Percentiles rank a stretch among this genome's conserved stretches.
Evolutionary conservation across 2,329 filamentous ascomycete genomes (phyloP).

Genomic region (Purpureocillium lavendulum): DNA sequence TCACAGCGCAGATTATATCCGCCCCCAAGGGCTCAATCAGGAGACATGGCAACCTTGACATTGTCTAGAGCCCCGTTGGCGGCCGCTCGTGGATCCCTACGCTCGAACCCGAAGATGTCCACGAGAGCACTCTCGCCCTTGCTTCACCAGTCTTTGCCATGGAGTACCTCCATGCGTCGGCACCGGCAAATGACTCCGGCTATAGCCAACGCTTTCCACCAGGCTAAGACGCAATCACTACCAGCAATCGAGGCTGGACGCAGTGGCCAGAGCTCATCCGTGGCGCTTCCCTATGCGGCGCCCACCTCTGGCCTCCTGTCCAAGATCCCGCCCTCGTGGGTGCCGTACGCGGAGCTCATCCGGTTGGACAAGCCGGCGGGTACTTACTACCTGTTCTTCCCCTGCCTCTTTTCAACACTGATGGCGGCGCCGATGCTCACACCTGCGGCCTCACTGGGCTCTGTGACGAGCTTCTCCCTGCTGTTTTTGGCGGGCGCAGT

Average conservation of each 20-base stretch:
- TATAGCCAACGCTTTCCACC: slow-evolving; percentile 12
- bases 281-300: slow-evolving; percentile 43
- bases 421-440: slow-evolving; percentile 63
- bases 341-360: slow-evolving; percentile 76
- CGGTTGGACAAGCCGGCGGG: slow-evolving; percentile 76
- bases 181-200: neutral
- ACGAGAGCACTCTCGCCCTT: slow-evolving; percentile 5
- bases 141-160: neutral
- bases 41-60: no score
- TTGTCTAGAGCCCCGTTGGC: no score
- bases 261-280: neutral
- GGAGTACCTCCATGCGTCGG: neutral
- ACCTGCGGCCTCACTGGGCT: slow-evolving; percentile 50
- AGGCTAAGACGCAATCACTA: slow-evolving; percentile 10
- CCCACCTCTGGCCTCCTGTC: slow-evolving; percentile 66
- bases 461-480: slow-evolving; percentile 54
- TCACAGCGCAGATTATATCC: no score
- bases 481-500: slow-evolving; percentile 71
- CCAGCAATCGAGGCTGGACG: slow-evolving; percentile 3
- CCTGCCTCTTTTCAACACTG: slow-evolving; percentile 76
- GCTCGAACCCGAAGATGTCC: neutral
- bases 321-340: slow-evolving; percentile 56
- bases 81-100: no score
- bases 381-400: slow-evolving; percentile 79
- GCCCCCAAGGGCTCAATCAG: no score